Evolutionary conservation across 2,329 filamentous ascomycete species (phyloP).

Genomic region (Fusarium chuoi): DNA sequence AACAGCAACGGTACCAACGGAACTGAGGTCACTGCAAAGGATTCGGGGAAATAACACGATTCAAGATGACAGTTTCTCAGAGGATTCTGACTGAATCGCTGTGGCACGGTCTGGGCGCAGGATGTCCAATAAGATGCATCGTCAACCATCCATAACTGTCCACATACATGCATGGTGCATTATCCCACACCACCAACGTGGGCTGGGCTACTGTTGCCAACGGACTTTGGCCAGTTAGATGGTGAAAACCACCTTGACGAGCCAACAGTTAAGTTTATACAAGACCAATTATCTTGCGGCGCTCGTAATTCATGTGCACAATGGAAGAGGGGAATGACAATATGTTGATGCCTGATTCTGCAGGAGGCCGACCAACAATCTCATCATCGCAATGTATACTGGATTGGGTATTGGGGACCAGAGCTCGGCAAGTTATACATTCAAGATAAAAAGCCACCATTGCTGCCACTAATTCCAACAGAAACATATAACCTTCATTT

Average conservation of each 20-base stretch:
- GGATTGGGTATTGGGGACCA: background rate
- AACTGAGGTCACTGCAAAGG: background rate
- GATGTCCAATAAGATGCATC: background rate
- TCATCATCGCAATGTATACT: background rate
- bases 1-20: background rate
- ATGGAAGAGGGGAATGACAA: background rate
- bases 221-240: background rate
- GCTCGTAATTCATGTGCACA: background rate
- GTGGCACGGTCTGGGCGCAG: background rate
- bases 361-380: background rate
- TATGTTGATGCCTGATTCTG: background rate
- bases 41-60: too few species aligned
- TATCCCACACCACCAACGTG: background rate
- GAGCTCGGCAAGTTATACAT: background rate
- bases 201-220: too few species aligned
- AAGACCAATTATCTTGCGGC: background rate
- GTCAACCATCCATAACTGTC: background rate
- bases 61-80: background rate
- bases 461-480: background rate
- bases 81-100: background rate
- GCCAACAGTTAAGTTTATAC: background rate
- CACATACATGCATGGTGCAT: background rate
- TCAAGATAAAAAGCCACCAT: background rate
- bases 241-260: background rate
- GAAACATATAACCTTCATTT: background rate